Conservation (phyloP, 2,329 filamentous ascomycete species). For the Cadophora luteo-olivacea region DNA sequence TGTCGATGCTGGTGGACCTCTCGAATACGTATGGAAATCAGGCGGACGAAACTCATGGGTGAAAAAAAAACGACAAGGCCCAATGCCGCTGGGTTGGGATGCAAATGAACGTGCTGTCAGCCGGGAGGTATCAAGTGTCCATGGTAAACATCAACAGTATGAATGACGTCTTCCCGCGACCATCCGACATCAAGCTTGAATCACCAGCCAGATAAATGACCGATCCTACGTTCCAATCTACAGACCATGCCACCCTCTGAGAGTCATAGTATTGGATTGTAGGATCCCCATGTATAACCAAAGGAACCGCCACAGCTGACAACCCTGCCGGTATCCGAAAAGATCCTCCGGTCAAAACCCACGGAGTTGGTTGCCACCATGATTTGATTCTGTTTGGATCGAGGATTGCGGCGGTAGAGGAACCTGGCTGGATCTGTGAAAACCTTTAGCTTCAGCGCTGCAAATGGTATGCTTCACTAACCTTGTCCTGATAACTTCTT, state of each 20-base stretch:
- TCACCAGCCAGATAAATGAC: conserved; percentile 28
- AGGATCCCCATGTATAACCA: conserved; percentile 24
- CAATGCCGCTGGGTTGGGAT: neutral
- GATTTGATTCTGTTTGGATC: conserved; percentile 29
- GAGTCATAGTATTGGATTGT: conserved; percentile 29
- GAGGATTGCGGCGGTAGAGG: conserved; percentile 23
- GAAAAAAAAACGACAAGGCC: neutral
- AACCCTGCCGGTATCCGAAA: conserved; percentile 21
- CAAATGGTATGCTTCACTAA: conserved; percentile 23
- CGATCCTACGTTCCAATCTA: conserved; percentile 23
- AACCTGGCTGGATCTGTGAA: conserved; percentile 24
- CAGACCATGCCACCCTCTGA: conserved; percentile 19
- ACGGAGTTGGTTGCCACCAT: conserved; percentile 21
- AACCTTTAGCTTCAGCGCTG: conserved; percentile 24
- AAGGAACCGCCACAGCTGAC: conserved; percentile 23
- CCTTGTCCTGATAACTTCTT: conserved; percentile 28
- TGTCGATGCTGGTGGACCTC: too few species aligned
- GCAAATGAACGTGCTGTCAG: conserved; percentile 1
- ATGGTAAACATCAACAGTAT: conserved; percentile 25
- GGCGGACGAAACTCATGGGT: neutral
- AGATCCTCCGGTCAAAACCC: conserved; percentile 16
- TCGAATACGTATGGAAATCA: too few species aligned
- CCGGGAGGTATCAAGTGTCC: conserved; percentile 18
- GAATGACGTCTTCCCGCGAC: conserved; percentile 25
- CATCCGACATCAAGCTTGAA: conserved; percentile 27